Evolutionary conservation across 2,329 filamentous ascomycete species (phyloP).

Genomic region (Fusarium hostae): DNA sequence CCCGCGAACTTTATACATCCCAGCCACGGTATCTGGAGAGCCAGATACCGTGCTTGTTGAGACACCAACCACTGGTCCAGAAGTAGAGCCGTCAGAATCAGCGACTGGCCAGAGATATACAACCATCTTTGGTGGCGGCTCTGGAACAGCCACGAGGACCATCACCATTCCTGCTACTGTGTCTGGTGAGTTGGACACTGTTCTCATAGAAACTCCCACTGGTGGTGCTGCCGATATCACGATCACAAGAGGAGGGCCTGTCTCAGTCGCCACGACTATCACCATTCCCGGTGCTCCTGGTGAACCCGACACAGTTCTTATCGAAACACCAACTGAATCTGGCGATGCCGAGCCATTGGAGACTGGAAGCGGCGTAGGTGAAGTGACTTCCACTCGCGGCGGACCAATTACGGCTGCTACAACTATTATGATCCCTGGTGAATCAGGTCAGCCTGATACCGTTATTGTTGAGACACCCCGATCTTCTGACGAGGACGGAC

Average conservation of each 20-base stretch:
- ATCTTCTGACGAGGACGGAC: background rate
- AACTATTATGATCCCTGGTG: background rate
- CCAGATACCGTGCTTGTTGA: conserved; percentile 13
- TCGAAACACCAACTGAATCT: background rate
- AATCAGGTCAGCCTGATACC: background rate
- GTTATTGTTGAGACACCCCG: background rate
- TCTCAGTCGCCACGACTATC: background rate
- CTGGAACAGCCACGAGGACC: background rate
- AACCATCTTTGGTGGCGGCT: conserved; percentile 4
- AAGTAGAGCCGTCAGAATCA: background rate
- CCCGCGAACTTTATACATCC: background rate
- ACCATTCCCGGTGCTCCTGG: background rate
- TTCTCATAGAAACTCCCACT: conserved; percentile 12
- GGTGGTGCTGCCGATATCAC: background rate
- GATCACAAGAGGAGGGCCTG: conserved; percentile 1
- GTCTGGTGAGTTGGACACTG: conserved; percentile 4
- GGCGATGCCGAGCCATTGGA: background rate
- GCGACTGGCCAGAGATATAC: background rate
- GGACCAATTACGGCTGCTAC: background rate
- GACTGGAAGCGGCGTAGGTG: fast-evolving
- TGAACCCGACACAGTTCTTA: background rate
- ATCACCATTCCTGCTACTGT: background rate
- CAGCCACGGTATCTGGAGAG: conserved; percentile 5
- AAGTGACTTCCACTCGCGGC: background rate
- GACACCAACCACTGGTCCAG: background rate